Evolutionary conservation across 495 filamentous ascomycete species (phyloP), one percentile per base, ranked within the genome.

Genomic region (Talaromyces ruber): DNA sequence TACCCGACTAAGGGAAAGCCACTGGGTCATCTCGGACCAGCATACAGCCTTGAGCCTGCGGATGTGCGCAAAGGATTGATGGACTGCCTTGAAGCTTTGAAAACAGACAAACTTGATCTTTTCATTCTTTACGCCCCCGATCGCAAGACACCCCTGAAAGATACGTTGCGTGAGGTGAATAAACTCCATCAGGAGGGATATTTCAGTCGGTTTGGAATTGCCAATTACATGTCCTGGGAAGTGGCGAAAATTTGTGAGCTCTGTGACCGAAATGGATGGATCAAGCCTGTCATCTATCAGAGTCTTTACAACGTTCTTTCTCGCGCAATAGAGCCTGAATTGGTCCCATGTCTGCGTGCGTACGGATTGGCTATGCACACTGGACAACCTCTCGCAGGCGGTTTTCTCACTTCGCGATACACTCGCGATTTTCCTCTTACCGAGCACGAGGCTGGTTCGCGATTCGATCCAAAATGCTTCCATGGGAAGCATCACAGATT

Each of bases 231-330:
- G 65, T 65, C 79, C 0, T 78, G 75, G 72, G 78, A 83, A 67
- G 79, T 86, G 12, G 77, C 77, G 0, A 64, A 78, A 64, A 77
- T 85, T 43, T 74, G 73, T 57, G 75, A 84, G 67, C 68, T 82
- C 0, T 82, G 79, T 39, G 65, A 72, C 7, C 57, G 64, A n/a
- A 71, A 83, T 30, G 77, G 76, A 29, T 89, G 81, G 80, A 78
- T 84, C 60, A 82, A 80, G 39, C 84, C 84, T 0, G 79, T 75
- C 16, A 84, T 85, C n/a, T 88, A 84, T 68, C 83, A 87, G 63
- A 84, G 81, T 25, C 76, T 86, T 61, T 88, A 88, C 68, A 85
- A 88, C 69, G 80, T 83, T 6, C 78, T 88, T 7, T 82, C 79
- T 28, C 79, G 83, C n/a, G 62, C 66, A 7, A 71, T 81, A 6